Evolutionary conservation across 371 early-diverging fungal species (phyloP), one percentile per base, ranked within the genome.

Genomic region (Gilbertella persicaria): DNA sequence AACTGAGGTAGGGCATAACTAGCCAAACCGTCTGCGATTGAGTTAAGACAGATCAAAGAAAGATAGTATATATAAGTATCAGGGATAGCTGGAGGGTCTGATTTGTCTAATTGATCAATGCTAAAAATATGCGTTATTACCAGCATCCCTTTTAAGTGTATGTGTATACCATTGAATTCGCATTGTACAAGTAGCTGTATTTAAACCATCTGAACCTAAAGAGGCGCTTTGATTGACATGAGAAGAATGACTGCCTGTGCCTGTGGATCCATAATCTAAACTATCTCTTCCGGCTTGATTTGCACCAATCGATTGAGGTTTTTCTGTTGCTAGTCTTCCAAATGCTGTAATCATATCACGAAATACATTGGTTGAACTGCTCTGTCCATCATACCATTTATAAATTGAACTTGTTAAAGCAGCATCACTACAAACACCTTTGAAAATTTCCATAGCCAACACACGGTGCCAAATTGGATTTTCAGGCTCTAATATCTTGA

Each of bases 21-120:
- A 0, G 90, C 88, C 48, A 93, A 71, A 5, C 85, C 84, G 33
- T 94, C 91, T 4, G 86, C 89, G 17, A 90, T 80, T 0, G 76
- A 73, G 35, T 81, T 74, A 6, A 94, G 60, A 52, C 90, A 85
- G 14, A 84, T 62, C 8, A 92, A 67, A 0, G 92, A 82, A 5
- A 96, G 75, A 53, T 85, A 90, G 38, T 87, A 84, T n/a, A 91
- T 66, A 55, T 98, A 98, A 0, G 87, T 87, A 4, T 94, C 94
- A 0, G 98, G 94, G 12, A 95, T 83, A 0, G 64, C 43, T 4
- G 98, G 98, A 3, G 96, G 90, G 4, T 96, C 96, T 14, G 83
- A 73, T 62, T 95, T 95, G 64, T 97, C 98, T 35, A 97, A 78
- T 67, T 93, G 94, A 70, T 93, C 93, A 42, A 94, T 79, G 62